Conservation (phyloP, 495 filamentous ascomycete genomes). For the Mytilinidion resinicola region DNA sequence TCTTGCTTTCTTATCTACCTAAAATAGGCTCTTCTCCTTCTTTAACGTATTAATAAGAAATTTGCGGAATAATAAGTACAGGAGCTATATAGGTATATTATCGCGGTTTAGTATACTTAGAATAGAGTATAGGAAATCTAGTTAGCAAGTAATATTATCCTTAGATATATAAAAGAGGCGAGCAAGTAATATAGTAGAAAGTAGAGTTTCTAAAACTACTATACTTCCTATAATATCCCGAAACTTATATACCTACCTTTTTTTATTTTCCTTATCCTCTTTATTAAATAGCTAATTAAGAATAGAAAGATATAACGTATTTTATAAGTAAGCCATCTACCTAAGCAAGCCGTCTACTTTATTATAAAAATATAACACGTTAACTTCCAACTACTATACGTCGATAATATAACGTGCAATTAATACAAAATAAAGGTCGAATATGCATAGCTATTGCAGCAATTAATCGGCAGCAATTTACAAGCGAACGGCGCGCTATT, state of each 20-base stretch:
- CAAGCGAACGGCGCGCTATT: no score
- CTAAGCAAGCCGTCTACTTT: no score
- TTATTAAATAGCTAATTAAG: constrained; percentile 21
- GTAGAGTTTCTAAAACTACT: constrained; percentile 28
- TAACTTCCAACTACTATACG: no score
- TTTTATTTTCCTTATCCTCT: constrained; percentile 12
- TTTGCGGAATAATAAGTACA: constrained; percentile 48
- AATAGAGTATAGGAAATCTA: constrained; percentile 36
- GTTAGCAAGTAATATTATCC: constrained; percentile 11
- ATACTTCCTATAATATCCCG: constrained; percentile 34
- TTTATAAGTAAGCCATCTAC: no score
- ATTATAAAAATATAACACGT: no score
- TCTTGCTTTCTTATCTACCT: constrained; percentile 36
- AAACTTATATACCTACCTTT: constrained; percentile 24
- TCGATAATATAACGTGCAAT: no score
- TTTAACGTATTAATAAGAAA: constrained; percentile 41
- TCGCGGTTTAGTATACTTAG: constrained; percentile 33
- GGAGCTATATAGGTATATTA: constrained; percentile 35
- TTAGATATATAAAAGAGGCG: constrained; percentile 20
- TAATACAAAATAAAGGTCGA: no score
- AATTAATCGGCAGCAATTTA: no score
- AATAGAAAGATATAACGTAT: constrained; percentile 26
- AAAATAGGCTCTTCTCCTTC: constrained; percentile 33
- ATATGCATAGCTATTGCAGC: no score
- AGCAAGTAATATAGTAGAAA: constrained; percentile 30